phyloP scores from a whole-genome alignment of 345 rosid genomes.

The Populus deltoides region DNA sequence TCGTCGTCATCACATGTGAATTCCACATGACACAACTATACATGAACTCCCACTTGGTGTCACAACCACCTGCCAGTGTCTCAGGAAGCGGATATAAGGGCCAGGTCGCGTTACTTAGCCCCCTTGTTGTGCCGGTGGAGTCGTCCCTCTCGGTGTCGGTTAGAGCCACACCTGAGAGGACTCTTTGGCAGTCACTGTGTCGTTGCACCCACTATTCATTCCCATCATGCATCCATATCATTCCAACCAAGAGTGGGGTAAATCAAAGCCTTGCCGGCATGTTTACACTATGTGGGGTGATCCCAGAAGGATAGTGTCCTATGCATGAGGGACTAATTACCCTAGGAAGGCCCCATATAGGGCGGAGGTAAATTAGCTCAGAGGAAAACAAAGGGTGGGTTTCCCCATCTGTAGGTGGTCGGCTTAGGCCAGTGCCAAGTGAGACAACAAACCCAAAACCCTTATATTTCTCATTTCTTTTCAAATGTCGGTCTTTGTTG shows the following conservation, averaged over 20 bases:
- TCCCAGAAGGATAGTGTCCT: conserved; percentile 37
- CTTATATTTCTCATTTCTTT: not conserved
- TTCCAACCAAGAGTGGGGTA: conserved; percentile 40
- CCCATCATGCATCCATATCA: conserved; percentile 31
- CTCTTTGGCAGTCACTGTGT: conserved; percentile 1
- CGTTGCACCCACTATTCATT: conserved; percentile 8
- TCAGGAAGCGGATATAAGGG: not conserved
- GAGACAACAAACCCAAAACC: not conserved
- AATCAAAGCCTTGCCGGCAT: conserved; percentile 20
- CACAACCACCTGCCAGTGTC: conserved; percentile 27
- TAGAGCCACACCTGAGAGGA: conserved; percentile 18
- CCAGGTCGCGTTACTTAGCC: not conserved
- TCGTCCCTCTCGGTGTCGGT: conserved; percentile 35
- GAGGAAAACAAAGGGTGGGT: conserved; percentile 4
- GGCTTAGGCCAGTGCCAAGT: not conserved
- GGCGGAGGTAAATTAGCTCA: not conserved
- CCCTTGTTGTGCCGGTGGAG: conserved; percentile 9
- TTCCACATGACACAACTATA: conserved; percentile 16
- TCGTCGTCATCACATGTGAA: conserved; percentile 30
- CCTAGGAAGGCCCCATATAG: conserved; percentile 23
- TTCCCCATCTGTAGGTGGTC: conserved; percentile 40
- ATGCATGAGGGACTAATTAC: conserved; percentile 34
- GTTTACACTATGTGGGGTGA: conserved; percentile 32
- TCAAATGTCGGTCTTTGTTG: not conserved
- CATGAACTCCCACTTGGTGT: not conserved